Evolutionary conservation across 2,329 filamentous ascomycete species (phyloP).

Genomic region (Waltergamsia citrina): DNA sequence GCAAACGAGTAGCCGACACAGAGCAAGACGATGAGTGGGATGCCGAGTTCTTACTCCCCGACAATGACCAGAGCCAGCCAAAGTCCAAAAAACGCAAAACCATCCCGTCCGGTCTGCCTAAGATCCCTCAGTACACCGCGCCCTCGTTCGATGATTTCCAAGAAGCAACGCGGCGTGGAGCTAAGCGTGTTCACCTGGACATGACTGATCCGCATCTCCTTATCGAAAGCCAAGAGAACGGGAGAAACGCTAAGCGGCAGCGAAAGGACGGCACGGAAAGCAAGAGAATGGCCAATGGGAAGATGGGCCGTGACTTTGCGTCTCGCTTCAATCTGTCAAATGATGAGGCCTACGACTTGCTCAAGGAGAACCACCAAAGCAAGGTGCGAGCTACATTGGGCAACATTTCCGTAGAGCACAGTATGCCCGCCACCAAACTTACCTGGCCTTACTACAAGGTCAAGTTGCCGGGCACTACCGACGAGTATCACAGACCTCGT

Average conservation of each 20-base stretch:
- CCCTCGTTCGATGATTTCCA: constrained; percentile 78
- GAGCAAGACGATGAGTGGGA: constrained; percentile 54
- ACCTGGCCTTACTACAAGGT: constrained; percentile 96
- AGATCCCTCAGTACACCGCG: constrained; percentile 49
- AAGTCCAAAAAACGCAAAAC: constrained; percentile 61
- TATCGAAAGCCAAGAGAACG: constrained; percentile 65
- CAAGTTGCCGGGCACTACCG: constrained; percentile 65
- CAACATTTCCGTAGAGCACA: constrained; percentile 89
- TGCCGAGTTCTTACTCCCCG: constrained; percentile 44
- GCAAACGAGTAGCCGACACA: constrained; percentile 1
- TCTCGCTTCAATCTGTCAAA: constrained; percentile 93
- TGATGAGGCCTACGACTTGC: constrained; percentile 86
- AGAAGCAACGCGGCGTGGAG: constrained; percentile 58
- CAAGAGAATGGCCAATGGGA: constrained; percentile 59
- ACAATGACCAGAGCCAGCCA: constrained; percentile 24
- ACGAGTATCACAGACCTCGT: constrained; percentile 73
- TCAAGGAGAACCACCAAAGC: constrained; percentile 95
- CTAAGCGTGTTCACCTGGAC: constrained; percentile 74
- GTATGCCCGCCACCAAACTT: constrained; percentile 79
- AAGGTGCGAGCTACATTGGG: constrained; percentile 90
- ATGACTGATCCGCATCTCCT: constrained; percentile 82
- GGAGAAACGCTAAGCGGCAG: constrained; percentile 51
- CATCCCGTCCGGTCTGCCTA: constrained; percentile 48
- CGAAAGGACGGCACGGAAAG: constrained; percentile 42
- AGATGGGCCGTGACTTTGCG: constrained; percentile 62